Base-by-base conservation (phyloP, 2,329 filamentous ascomycete species). In the Aspergillus sp. region DNA sequence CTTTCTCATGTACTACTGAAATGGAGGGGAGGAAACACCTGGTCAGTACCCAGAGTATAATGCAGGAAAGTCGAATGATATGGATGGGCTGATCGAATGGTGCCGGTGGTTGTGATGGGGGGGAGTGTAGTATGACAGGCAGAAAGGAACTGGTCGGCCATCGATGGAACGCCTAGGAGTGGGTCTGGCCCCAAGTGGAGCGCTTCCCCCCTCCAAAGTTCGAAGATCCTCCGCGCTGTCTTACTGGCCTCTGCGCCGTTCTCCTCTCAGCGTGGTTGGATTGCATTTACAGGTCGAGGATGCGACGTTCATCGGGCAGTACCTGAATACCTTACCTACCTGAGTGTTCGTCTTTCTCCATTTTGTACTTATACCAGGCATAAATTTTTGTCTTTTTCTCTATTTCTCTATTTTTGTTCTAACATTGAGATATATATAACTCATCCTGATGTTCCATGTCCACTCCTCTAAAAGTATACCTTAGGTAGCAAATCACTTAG, bases 211-310 rank as follows among this genome's bases (percentile, higher is more conserved):
- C 26, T 30, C 26, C 26, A 30, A 30, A 56, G 54, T 46, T 52
- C 48, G 59, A 60, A 53, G 60, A 61, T 61, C 60, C 58, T 62
- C 60, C 56, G 30, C 43, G 43, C 43, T 32, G 7, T 43, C 40
- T 57, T 47, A 57, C 59, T 60, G 57, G 55, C 52, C 14, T 49
- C 51, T 49, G 50, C 19, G 49, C 35, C 49, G 9, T 30, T 2
- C 26, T 46, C 54, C 49, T 52, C 26, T 45, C 36, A 50, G 24
- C 38, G 17, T 43, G 26, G 33, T 50, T 24, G 41, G 30, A 44
- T 36, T 24, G 43, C 30, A n/a, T 13, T 22, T 22, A 7, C 35
- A 30, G 26, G 7, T 9, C 26, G 9, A 8, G 26, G 26, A 30
- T 30, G 26, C 26, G 26, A 30, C 26, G 8, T 30, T 30, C 8